Conservation (phyloP, 495 filamentous ascomycete genomes). For the Hyaloscypha bicolor region DNA sequence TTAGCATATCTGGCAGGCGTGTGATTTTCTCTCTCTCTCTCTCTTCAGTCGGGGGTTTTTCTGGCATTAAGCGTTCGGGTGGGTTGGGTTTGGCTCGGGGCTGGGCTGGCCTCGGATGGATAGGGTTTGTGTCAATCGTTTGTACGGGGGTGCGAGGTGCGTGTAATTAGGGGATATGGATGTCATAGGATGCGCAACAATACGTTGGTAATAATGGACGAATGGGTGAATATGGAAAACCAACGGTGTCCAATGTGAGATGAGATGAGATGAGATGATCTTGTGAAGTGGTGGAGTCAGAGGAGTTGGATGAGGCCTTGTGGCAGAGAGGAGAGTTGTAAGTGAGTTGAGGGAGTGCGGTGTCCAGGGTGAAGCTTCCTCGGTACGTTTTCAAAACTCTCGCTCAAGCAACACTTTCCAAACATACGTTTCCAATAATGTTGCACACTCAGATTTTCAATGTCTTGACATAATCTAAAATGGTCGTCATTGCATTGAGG, state of each 20-base stretch:
- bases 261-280: neutral
- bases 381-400: no score
- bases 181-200: neutral
- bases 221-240: no score
- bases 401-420: no score
- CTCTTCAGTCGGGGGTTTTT: neutral
- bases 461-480: no score
- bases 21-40: neutral
- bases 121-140: neutral
- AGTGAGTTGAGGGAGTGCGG: no score
- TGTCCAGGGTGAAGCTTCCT: no score
- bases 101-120: neutral
- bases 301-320: no score
- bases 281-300: neutral
- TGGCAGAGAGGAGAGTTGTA: no score
- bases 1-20: constrained; percentile 11
- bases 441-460: no score
- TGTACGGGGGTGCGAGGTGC: neutral
- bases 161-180: neutral
- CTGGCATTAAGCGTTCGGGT: constrained; percentile 2
- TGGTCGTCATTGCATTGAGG: no score
- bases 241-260: neutral
- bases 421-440: no score
- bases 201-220: constrained; percentile 1
- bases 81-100: neutral